Evolutionary conservation across 768 basidiomycete species (phyloP).

Genomic region (Auricularia sp.): DNA sequence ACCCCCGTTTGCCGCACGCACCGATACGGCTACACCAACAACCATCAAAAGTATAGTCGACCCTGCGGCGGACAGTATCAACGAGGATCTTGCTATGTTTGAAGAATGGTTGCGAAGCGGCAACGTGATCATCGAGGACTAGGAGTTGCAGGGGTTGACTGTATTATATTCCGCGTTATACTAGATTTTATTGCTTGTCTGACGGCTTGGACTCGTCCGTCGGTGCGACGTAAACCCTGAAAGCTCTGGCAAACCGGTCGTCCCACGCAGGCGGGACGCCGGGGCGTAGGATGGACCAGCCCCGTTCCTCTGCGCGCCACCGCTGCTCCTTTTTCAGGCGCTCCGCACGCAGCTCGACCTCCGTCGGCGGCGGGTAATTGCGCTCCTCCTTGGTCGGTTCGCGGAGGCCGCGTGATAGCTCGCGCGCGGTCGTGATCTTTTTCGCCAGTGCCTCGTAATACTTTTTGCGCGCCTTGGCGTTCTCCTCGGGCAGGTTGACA

Average conservation of each 20-base stretch:
- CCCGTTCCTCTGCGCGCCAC: constrained; percentile 72
- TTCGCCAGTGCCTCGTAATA: constrained; percentile 66
- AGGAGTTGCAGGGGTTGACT: neutral
- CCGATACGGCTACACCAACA: neutral
- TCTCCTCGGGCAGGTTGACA: constrained; percentile 40
- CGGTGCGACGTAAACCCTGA: constrained; percentile 51
- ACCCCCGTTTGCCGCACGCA: neutral
- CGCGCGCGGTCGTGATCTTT: constrained; percentile 62
- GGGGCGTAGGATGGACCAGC: constrained; percentile 68
- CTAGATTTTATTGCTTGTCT: neutral
- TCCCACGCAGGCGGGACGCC: constrained; percentile 65
- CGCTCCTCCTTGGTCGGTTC: constrained; percentile 82
- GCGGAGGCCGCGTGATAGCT: constrained; percentile 59
- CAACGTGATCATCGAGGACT: constrained; percentile 39
- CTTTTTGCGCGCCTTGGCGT: constrained; percentile 56
- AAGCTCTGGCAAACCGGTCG: constrained; percentile 47
- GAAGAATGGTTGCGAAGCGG: constrained; percentile 62
- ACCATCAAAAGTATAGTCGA: neutral
- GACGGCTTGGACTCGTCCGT: constrained; percentile 9
- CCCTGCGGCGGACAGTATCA: neutral
- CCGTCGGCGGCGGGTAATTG: constrained; percentile 69
- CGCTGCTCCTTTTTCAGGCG: constrained; percentile 78
- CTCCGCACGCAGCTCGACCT: constrained; percentile 82
- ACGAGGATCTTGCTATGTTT: constrained; percentile 40
- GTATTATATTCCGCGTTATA: neutral